Base-by-base conservation (phyloP, 148 eudicot species). In the Euryodendron excelsum region DNA sequence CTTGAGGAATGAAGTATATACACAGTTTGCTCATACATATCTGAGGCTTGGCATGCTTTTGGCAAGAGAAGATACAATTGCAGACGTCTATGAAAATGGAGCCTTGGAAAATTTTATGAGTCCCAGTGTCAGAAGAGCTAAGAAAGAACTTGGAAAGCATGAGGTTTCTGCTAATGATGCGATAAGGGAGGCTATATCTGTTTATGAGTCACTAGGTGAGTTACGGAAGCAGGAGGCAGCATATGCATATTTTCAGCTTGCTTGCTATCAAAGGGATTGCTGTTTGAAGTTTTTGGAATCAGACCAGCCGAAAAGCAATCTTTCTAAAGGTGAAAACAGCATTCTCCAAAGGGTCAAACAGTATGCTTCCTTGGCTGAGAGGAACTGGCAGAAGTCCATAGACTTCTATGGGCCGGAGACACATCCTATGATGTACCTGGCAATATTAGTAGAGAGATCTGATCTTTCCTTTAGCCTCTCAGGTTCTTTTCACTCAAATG, bases 131-230 rank as follows among this genome's bases (percentile, higher is more conserved):
- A 75, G 72, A 70, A 89, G 73, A 83, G 73, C 83, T 68, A 90
- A 86, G 80, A 85, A 85, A 66, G 92, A 84, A 68, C 77, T 78
- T 18, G 87, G 82, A 72, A 92, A 89, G 78, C 91, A 82, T 79
- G 89, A 89, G 88, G 84, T 93, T 60, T 91, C 99, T 70, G 94
- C 97, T 37, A 91, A 88, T 86, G 99, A 96, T 80, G 98, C 99
- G 64, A 88, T 96, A 53, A 87, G 90, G 61, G 98, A 91, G 85
- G 99, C 99, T 65, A 67, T 96, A 77, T 86, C 88, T 69, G 34
- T 92, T 1, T 96, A 96, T 76, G 99, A 96, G 76, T 91, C 93
- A 23, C 82, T 96, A 70, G 98, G 99, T 82, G 99, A 91, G 48
- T 62, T 90, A 76, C 85, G 99, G 33, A 90, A 82, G 77, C 99